Evolutionary conservation across 1,139 yeast species (phyloP), one percentile per base, ranked within the genome.

Genomic region (Pichia inconspicua): DNA sequence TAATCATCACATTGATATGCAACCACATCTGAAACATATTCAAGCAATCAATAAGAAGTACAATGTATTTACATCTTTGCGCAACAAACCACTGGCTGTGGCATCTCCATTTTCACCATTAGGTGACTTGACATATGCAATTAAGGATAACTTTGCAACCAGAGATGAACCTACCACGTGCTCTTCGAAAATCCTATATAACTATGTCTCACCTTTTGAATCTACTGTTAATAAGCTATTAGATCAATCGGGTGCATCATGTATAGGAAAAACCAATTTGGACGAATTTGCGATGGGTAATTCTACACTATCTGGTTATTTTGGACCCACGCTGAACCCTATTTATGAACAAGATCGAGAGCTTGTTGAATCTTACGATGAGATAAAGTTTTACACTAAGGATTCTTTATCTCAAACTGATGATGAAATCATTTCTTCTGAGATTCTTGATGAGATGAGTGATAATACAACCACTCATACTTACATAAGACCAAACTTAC

Each of bases 211-310:
- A 35, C 97, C 97, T 0, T 89, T 77, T 60, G 80, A 84, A 54
- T 87, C 97, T 6, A 87, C 97, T 0, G 85, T 83, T 2, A 78
- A 80, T 0, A 56, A 64, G 1, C 68, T 81, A 9, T 65, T 92
- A n/a, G 63, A 71, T 15, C 57, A 64, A 0, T 70, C 73, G 3
- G 87, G 89, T 0, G 73, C 75, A 25, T 58, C 65, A 0, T 62
- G 82, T n/a, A 67, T 81, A 0, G 97, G 96, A 0, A 92, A 90
- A 65, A 76, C 95, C n/a, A 92, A 92, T 58, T 71, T 94, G 77
- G 99, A 94, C 67, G 97, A 94, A 66, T 94, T 92, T 68, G 98
- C 95, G 1, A 94, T 94, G 98, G 99, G 98, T 2, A 81, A 87
- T 5, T 73, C 82, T 1, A 82, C 65, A 59, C 73, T 77, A 38